A percentile compares a stretch with the other conserved stretches of the same genome.
Conservation (phyloP, 192 early-diverging fungal genomes). For the Backusella morwellensis region DNA sequence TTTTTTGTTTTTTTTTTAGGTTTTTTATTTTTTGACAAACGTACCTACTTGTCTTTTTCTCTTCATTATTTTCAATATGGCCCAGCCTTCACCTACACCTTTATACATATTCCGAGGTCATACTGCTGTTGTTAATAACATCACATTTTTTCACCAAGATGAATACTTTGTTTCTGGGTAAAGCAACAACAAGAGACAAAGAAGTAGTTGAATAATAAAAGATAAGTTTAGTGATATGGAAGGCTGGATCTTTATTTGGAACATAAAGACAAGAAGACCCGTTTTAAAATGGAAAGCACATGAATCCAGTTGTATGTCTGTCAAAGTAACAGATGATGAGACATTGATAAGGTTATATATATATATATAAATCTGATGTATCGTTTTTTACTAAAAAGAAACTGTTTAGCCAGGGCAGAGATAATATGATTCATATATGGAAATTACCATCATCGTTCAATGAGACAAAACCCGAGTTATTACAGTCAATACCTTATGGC, state of each 20-base stretch:
- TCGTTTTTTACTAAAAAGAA: background rate
- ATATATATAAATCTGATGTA: background rate
- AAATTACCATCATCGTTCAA: conserved; percentile 5
- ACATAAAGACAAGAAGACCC: conserved; percentile 20
- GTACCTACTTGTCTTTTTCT: background rate
- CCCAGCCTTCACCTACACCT: conserved; percentile 17
- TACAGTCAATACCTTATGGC: conserved; percentile 17
- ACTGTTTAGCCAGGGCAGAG: conserved; percentile 30
- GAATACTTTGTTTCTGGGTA: conserved; percentile 32
- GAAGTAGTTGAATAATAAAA: background rate
- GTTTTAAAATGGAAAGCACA: conserved; percentile 32
- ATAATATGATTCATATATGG: conserved; percentile 33
- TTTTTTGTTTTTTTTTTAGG: background rate
- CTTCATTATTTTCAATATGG: background rate
- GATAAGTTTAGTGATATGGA: conserved; percentile 22
- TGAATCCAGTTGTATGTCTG: conserved; percentile 17
- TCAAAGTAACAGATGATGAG: conserved; percentile 9
- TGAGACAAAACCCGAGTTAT: background rate
- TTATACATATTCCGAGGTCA: conserved; percentile 36
- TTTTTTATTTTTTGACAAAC: too few relatives aligned
- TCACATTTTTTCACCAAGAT: conserved; percentile 22
- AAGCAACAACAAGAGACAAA: background rate
- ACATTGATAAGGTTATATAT: conserved; percentile 20
- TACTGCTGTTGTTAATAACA: conserved; percentile 14
- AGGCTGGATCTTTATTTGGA: conserved; percentile 30